Percentiles rank a stretch among this genome's conserved stretches.
Evolutionary conservation across 139 green algal species (phyloP).

Genomic region (Ulvella scutata): DNA sequence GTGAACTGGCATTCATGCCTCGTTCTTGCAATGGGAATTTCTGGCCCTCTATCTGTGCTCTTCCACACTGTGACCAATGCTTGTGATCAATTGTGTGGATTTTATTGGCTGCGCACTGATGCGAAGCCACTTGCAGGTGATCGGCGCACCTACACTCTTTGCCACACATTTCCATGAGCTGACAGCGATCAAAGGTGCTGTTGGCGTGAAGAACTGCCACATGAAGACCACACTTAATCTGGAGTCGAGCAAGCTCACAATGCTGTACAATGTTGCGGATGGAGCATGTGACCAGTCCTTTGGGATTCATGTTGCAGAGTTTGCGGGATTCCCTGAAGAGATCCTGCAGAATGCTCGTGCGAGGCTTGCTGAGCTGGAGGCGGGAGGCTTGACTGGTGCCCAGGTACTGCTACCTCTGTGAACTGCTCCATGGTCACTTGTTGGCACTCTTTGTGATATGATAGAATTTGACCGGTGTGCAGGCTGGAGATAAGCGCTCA

Average conservation of each 20-base stretch:
- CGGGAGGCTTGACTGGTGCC: neutral
- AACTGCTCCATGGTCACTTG: neutral
- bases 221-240: slow-evolving; percentile 52
- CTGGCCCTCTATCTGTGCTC: no score
- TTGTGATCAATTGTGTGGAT: no score
- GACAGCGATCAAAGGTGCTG: slow-evolving; percentile 46
- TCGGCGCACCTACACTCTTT: slow-evolving; percentile 69
- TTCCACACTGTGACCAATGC: no score
- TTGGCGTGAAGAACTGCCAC: slow-evolving; percentile 65
- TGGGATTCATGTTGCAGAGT: slow-evolving; percentile 86
- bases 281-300: slow-evolving; percentile 87
- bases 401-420: neutral
- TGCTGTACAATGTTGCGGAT: slow-evolving; percentile 77
- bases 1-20: no score
- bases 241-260: slow-evolving; percentile 55
- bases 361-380: slow-evolving; percentile 62
- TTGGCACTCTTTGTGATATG: neutral
- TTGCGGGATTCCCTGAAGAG: slow-evolving; percentile 64
- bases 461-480: slow-evolving; percentile 5
- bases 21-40: no score
- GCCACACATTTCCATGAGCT: slow-evolving; percentile 98
- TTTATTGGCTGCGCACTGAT: no score
- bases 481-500: neutral
- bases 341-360: slow-evolving; percentile 60
- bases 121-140: slow-evolving; percentile 10